Base-by-base conservation (phyloP, 1,284 basidiomycete species). In the Spongiforma sp. region DNA sequence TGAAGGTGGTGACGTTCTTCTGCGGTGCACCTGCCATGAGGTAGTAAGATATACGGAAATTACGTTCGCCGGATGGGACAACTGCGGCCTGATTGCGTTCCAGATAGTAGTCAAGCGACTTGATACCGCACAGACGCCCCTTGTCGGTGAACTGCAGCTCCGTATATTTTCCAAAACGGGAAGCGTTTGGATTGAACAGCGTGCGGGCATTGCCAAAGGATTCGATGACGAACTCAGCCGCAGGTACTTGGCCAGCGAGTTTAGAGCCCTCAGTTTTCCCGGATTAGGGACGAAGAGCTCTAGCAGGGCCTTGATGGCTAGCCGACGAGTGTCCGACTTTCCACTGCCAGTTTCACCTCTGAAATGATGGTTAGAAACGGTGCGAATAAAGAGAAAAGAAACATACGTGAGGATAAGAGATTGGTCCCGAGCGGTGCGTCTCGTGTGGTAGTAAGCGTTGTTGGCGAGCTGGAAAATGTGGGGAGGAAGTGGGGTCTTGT, bases 31-130 rank as follows among this genome's bases (percentile, higher is more conserved):
- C 97, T 2, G 95, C 91, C 62, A 96, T 88, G 71, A 99, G 88
- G 78, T 98, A 96, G 78, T 98, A 97, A 79, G 99, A 98, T 56
- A 97, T 93, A 78, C 99, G 96, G 78, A 99, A 99, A 71, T 97
- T 98, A 32, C 96, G 88, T 78, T 98, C 95, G 61, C 94, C 94
- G 1, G 87, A 91, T 5, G 91, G 91, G 1, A 91, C 88, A 48
- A 89, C 88, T 7, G 92, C 86, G 24, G 97, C 93, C 21, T 94
- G 88, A 64, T 90, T 92, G 54, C 93, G 87, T 78, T 99, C 96
- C 63, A 99, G 87, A 80, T 97, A 98, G 81, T 99, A 99, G 74
- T 99, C 95, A 69, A 99, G 89, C 0, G 94, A 97, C 79, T 99
- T 99, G 75, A 96, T 82, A 68, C 98, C 97, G 60, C 86, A 89